Base-by-base conservation (phyloP, 75 land plant species). In the Selaginella tamariscina region DNA sequence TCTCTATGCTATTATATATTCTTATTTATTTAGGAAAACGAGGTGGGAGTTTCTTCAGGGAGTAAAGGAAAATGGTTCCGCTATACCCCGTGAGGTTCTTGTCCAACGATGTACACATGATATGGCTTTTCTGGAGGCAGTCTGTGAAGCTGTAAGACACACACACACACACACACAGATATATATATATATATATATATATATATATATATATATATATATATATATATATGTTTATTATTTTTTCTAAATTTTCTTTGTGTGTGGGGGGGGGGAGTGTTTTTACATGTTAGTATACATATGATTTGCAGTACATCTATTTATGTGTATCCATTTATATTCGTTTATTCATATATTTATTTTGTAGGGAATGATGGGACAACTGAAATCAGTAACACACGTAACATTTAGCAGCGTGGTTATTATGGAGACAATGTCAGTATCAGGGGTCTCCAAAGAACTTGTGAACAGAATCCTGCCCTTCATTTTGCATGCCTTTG, bases 1-100 rank as follows among this genome's bases (percentile, higher is more conserved):
- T n/a, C 49, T 39, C 49, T 5, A 5, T 5, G 49, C 49, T 39
- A 5, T 39, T 39, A 39, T 5, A 5, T 5, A 5, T 39, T 39
- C 49, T 39, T 39, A 5, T 39, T 39, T 39, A 22, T 70, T 60
- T 62, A 88, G 87, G 32, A 93, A 89, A 68, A 84, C 71, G 32
- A 86, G 72, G 56, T 93, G 98, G 98, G 67, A 70, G 22, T 93
- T 93, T 79, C 76, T 93, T 18, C 82, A 83, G 39, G 90, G 86
- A 27, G 86, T 86, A 0, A 81, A 86, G 68, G 54, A 65, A 5
- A 75, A 86, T 27, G 98, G 98, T 77, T 95, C 95, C 21, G 77
- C 88, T 39, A 85, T 82, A 27, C 90, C 96, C 13, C 84, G 95
- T 56, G 59, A 71, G 18, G 77, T 80, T 24, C 82, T 93, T 22